These are phyloP conservation scores for Lichtheimia hyalospora DNA, from an alignment of 371 early-diverging fungal genomes.

Conservation along the genomic window DNA sequence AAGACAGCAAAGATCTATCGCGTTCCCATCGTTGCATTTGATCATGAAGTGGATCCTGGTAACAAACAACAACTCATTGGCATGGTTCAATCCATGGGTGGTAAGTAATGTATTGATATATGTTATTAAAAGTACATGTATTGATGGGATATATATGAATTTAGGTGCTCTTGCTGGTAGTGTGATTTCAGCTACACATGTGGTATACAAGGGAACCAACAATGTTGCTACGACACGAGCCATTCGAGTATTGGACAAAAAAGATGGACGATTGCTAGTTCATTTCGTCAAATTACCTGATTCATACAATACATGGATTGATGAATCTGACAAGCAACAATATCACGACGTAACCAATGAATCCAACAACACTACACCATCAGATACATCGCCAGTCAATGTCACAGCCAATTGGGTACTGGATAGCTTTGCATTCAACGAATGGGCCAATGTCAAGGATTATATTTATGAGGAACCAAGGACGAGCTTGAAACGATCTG, in stretches of 20 bases:
- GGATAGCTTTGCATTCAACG: constrained; percentile 68
- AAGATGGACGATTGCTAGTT: constrained; percentile 47
- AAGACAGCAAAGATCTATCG: constrained; percentile 32
- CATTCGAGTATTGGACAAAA: constrained; percentile 31
- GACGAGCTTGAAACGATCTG: constrained; percentile 21
- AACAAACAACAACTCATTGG: constrained; percentile 35
- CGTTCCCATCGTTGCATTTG: constrained; percentile 48
- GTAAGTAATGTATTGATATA: constrained; percentile 23
- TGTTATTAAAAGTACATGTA: neutral
- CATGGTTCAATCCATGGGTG: constrained; percentile 48
- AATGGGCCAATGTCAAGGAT: constrained; percentile 77
- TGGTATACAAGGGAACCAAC: constrained; percentile 40
- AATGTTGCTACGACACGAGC: constrained; percentile 30
- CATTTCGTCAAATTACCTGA: constrained; percentile 79
- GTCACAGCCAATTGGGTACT: constrained; percentile 68
- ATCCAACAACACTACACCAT: constrained; percentile 23
- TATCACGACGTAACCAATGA: constrained; percentile 6
- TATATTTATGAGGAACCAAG: constrained; percentile 33
- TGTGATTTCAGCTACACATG: constrained; percentile 56
- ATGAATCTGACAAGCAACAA: constrained; percentile 38
- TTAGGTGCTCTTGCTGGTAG: constrained; percentile 21
- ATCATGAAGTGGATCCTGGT: constrained; percentile 38
- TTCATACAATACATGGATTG: constrained; percentile 71
- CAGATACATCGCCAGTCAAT: constrained; percentile 51
- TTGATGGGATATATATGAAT: constrained; percentile 27